phyloP scores from a whole-genome alignment of 371 early-diverging fungal genomes.

The Chytridium lagenaria region DNA sequence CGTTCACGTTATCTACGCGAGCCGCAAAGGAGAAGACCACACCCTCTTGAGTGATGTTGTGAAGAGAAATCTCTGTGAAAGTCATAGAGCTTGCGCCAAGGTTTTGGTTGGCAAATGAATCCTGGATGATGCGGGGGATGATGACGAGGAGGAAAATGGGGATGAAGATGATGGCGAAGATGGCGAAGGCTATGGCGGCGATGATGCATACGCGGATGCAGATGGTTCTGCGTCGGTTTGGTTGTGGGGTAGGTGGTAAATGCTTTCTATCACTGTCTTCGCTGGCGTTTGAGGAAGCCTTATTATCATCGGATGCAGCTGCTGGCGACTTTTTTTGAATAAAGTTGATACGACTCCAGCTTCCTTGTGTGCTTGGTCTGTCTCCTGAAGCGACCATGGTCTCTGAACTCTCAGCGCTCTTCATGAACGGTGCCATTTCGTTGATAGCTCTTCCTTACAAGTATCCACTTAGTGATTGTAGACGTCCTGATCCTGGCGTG shows the following conservation, averaged over 20 bases:
- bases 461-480: too few relatives aligned
- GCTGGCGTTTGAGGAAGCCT: neutral
- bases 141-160: neutral
- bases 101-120: neutral
- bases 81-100: neutral
- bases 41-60: neutral
- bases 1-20: neutral
- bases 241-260: too few relatives aligned
- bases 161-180: conserved; percentile 13
- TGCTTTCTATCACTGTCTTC: too few relatives aligned
- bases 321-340: too few relatives aligned
- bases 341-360: too few relatives aligned
- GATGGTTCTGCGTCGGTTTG: neutral
- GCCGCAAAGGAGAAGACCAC: conserved; percentile 1
- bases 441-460: too few relatives aligned
- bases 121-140: neutral
- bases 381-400: too few relatives aligned
- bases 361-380: too few relatives aligned
- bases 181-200: neutral
- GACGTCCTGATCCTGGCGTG: too few relatives aligned
- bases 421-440: too few relatives aligned
- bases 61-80: conserved; percentile 2
- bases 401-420: too few relatives aligned
- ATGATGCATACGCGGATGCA: conserved; percentile 12
- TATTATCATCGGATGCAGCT: too few relatives aligned